Evolutionary conservation across 495 filamentous ascomycete genomes (phyloP), one percentile per base, ranked within the genome.

Genomic region (Xanthoparmelia taractica): DNA sequence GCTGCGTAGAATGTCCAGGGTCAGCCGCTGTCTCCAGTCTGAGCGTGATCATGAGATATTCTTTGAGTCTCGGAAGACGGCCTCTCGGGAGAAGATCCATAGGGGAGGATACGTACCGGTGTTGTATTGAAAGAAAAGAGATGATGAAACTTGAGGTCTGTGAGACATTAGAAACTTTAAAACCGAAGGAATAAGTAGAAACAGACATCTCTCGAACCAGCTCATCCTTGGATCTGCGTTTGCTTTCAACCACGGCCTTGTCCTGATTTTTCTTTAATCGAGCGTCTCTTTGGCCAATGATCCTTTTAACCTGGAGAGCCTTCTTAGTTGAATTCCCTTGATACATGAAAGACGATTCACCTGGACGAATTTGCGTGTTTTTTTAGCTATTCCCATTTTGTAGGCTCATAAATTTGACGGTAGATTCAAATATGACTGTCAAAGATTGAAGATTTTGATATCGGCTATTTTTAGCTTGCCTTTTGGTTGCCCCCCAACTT

Each of bases 101-200:
- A 31, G 17, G 27, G n/a, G 15, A 29, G 23, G 25, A 50, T 29
- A 50, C 50, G 50, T 54, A 54, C 50, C 50, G 55, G 88, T 88
- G 76, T 98, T 98, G 79, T 92, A 90, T 67, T 90, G 83, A 78
- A 96, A 97, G 85, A 97, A 98, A 75, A 98, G 86, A 55, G 84
- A 81, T 11, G 91, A 92, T 10, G 93, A 87, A 60, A 88, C 85
- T 74, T 92, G 65, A 33, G 65, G 64, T 63, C 47, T 54, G 48
- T 47, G 31, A 36, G 43, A 40, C 20, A 15, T 59, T 63, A 65
- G 57, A 29, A 20, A 6, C 57, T 52, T 7, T 15, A 4, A n/a
- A n/a, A n/a, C n/a, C n/a, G n/a, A 10, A 6, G 23, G 10, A 12
- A 58, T 13, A 13, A 56, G 12, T 31, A 31, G 52, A 34, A 47